These are phyloP conservation scores for Syncephalastrum sp. DNA, from an alignment of 371 early-diverging fungal genomes.

Conservation along the genomic window DNA sequence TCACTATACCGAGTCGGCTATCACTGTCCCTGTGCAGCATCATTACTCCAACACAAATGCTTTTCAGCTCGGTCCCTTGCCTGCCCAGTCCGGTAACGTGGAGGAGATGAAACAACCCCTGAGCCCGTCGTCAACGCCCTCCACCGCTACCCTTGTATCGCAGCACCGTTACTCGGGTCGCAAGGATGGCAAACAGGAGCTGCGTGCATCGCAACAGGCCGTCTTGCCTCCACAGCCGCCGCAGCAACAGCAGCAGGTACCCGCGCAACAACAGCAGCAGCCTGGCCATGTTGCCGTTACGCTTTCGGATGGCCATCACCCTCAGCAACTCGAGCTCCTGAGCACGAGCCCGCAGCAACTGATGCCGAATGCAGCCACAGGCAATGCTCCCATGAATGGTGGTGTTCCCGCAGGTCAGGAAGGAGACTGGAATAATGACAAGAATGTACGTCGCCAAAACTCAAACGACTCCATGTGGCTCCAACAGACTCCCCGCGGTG, in stretches of 20 bases:
- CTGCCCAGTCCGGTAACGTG: not conserved
- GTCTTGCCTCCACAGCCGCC: not conserved
- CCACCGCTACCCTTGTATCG: slow-evolving; percentile 10
- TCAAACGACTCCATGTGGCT: slow-evolving; percentile 26
- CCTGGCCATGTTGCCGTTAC: slow-evolving; percentile 4
- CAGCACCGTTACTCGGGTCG: slow-evolving; percentile 10
- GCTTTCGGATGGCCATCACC: not conserved
- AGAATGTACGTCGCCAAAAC: slow-evolving; percentile 15
- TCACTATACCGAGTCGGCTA: slow-evolving; percentile 16
- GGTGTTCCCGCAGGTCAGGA: not conserved
- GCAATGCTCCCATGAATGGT: no score
- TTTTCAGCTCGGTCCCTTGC: not conserved
- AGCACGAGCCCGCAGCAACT: no score
- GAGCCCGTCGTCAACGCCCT: slow-evolving; percentile 11
- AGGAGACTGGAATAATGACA: slow-evolving; percentile 8
- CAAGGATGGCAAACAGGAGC: slow-evolving; percentile 1
- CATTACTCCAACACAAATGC: not conserved
- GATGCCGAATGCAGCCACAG: no score
- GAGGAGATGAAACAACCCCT: not conserved
- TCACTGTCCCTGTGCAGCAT: slow-evolving; percentile 8
- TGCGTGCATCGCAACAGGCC: not conserved
- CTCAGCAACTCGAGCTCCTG: no score
- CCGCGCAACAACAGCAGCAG: not conserved
- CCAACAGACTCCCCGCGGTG: slow-evolving; percentile 20
- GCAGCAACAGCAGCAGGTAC: not conserved